Percentiles rank a stretch among this genome's conserved stretches.
Conservation (phyloP, 1,284 basidiomycete genomes). For the Boletellus deceptivus region DNA sequence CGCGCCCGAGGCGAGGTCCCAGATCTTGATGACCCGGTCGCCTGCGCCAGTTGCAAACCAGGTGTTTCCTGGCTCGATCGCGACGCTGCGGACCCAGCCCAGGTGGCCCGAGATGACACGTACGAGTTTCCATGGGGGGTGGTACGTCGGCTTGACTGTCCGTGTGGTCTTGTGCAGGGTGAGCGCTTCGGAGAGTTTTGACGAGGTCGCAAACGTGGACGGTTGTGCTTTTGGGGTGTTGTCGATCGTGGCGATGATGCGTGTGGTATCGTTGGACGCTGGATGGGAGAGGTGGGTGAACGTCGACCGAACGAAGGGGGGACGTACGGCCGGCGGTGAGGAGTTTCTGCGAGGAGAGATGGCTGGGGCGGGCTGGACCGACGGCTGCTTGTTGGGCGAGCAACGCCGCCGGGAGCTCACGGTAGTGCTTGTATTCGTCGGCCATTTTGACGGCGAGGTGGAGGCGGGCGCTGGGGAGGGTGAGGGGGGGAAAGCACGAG, state of each 20-base stretch:
- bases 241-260: conserved; percentile 70
- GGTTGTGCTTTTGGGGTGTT: conserved; percentile 59
- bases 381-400: conserved; percentile 78
- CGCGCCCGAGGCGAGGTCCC: conserved; percentile 96
- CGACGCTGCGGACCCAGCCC: conserved; percentile 96
- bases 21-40: conserved; percentile 99
- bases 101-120: conserved; percentile 98
- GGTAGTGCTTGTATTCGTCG: conserved; percentile 86
- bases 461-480: conserved; percentile 53
- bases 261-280: conserved; percentile 52
- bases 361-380: conserved; percentile 70
- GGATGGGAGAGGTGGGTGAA: conserved; percentile 4
- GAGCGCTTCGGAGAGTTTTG: conserved; percentile 80
- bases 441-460: conserved; percentile 74
- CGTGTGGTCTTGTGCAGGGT: conserved; percentile 88
- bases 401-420: conserved; percentile 80
- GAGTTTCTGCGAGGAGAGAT: conserved; percentile 53
- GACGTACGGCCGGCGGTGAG: conserved; percentile 67
- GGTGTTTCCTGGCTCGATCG: conserved; percentile 96
- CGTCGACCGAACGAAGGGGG: not conserved
- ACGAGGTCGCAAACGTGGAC: conserved; percentile 63
- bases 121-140: conserved; percentile 94
- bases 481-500: not conserved
- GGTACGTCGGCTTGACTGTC: conserved; percentile 91
- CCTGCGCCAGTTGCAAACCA: conserved; percentile 99